Conservation (phyloP, 2,329 filamentous ascomycete genomes). For the Aspergillus quadrilineatus region DNA sequence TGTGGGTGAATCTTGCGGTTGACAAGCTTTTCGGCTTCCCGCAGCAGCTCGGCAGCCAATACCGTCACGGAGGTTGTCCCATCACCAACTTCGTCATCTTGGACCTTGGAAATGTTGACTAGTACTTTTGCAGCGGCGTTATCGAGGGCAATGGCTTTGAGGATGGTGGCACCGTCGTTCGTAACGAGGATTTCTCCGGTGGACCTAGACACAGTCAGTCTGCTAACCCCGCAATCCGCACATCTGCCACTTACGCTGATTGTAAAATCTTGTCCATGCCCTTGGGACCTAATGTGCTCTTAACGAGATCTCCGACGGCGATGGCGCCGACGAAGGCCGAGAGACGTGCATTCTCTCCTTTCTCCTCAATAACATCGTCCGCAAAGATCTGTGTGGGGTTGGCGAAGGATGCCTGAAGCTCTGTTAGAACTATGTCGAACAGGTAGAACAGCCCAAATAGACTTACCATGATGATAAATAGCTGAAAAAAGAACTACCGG, state of each 20-base stretch:
- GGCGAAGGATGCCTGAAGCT: conserved; percentile 40
- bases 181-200: conserved; percentile 98
- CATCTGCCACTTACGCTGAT: conserved; percentile 68
- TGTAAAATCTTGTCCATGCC: conserved; percentile 99
- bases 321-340: conserved; percentile 98
- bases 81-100: conserved; percentile 97
- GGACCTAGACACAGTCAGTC: conserved; percentile 56
- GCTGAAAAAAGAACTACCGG: conserved; percentile 20
- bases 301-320: conserved; percentile 93
- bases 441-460: not conserved
- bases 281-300: conserved; percentile 95
- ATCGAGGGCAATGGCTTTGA: conserved; percentile 97
- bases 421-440: conserved; percentile 12
- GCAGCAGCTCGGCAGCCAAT: conserved; percentile 87
- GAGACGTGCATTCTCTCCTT: conserved; percentile 97
- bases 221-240: conserved; percentile 20
- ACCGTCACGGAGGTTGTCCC: conserved; percentile 98
- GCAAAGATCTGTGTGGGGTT: conserved; percentile 98
- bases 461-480: conserved; percentile 33
- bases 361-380: conserved; percentile 94
- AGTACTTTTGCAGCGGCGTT: conserved; percentile 98
- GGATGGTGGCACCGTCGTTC: conserved; percentile 96
- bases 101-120: conserved; percentile 98
- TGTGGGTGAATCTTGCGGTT: conserved; percentile 99
- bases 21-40: conserved; percentile 95